Evolutionary conservation across 371 early-diverging fungal genomes (phyloP), one percentile per base, ranked within the genome.

Genomic region (Mucor indicus): DNA sequence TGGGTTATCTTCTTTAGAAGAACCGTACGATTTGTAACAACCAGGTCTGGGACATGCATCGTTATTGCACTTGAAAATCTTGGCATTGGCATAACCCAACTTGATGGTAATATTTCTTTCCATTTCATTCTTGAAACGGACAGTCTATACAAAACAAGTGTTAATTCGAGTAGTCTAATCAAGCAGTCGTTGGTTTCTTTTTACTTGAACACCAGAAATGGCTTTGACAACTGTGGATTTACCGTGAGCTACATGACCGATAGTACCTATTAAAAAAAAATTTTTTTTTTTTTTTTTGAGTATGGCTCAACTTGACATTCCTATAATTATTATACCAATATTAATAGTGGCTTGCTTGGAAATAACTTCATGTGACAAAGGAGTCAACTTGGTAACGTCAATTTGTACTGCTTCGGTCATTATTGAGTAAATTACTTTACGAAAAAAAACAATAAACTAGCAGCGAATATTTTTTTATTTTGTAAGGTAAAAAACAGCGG

Each of bases 191-290:
- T n/a, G n/a, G n/a, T n/a, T n/a, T n/a, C n/a, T n/a, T n/a, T 32
- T 59, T 80, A 85, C 86, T 77, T 95, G 94, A 29, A 98, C 96
- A 56, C 99, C 98, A 41, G 98, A 98, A 61, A 99, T 98, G 43
- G 99, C 98, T 71, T 94, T 98, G 49, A 99, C 99, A 29, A 99
- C 95, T 4, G 99, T 99, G 13, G 98, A 96, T 87, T 99, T 99
- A 65, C 99, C 99, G 86, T 99, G 99, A 43, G 99, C 99, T 64
- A 99, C 99, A 82, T 99, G 99, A 44, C 99, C 99, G 72, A 99
- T 99, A 42, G 99, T 99, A 64, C 96, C 97, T 87, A 67, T 12
- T 16, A 7, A 55, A 30, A 51, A 56, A 42, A 33, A 31, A 36
- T 48, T 55, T 48, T 44, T 38, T 38, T 11, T 29, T 35, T 38